These are phyloP conservation scores for Oryza australiensis DNA, from an alignment of 176 grass and related monocot species.

Conservation along the genomic window DNA sequence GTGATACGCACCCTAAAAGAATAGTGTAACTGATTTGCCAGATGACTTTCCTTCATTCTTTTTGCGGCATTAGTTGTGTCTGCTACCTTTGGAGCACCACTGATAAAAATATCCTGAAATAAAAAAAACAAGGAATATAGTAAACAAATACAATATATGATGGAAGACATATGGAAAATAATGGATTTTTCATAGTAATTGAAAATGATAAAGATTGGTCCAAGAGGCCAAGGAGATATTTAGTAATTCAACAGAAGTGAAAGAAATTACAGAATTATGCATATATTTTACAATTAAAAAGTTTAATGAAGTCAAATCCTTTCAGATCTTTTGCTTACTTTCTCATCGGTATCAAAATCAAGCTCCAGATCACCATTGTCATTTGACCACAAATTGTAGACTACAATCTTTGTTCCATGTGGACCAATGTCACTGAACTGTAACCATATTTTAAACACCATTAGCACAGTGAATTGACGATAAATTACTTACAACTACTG, in stretches of 20 bases:
- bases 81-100: constrained; percentile 46
- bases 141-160: background rate
- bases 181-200: background rate
- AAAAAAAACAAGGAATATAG: background rate
- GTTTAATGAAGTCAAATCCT: background rate
- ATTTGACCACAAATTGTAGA: constrained; percentile 79
- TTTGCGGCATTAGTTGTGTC: constrained; percentile 29
- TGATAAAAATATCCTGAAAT: constrained; percentile 72
- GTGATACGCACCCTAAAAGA: constrained; percentile 60
- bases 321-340: constrained; percentile 38
- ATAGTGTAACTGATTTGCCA: constrained; percentile 53
- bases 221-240: too few species aligned
- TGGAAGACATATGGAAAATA: constrained; percentile 1
- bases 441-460: constrained; percentile 33
- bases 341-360: constrained; percentile 51
- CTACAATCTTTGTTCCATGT: constrained; percentile 84
- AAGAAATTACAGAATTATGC: constrained; percentile 1
- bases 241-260: background rate
- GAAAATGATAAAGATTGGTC: background rate
- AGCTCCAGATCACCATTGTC: constrained; percentile 71
- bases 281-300: constrained; percentile 11
- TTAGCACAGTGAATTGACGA: constrained; percentile 5
- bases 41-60: constrained; percentile 54
- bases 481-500: background rate
- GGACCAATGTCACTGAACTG: constrained; percentile 77